These are phyloP conservation scores for Agrocybe praecox DNA, from an alignment of 768 basidiomycete genomes.

Conservation along the genomic window DNA sequence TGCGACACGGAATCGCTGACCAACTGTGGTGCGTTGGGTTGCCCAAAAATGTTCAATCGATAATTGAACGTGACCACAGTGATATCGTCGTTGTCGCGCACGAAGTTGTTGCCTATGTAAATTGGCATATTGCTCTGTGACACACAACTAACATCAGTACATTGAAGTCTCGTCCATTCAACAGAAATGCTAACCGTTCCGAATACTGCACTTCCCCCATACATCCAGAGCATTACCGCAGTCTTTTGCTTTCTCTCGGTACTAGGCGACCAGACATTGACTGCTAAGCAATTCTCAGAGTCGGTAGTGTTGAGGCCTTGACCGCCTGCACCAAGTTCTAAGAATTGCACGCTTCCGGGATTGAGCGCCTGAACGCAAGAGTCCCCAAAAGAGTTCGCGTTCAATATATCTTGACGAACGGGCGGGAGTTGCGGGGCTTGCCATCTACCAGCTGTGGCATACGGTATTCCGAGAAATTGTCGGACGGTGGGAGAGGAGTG, in stretches of 20 bases:
- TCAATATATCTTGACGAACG: constrained; percentile 11
- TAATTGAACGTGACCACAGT: not conserved
- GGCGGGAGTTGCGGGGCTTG: constrained; percentile 26
- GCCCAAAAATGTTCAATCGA: constrained; percentile 41
- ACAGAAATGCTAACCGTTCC: constrained; percentile 29
- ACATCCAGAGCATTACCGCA: constrained; percentile 37
- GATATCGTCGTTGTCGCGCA: not conserved
- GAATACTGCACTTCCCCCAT: constrained; percentile 36
- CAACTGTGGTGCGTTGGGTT: constrained; percentile 41
- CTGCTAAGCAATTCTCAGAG: constrained; percentile 36
- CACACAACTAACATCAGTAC: not conserved
- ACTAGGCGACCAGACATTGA: constrained; percentile 42
- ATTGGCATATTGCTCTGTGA: constrained; percentile 27
- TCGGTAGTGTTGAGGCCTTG: constrained; percentile 25
- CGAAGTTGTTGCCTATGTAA: constrained; percentile 24
- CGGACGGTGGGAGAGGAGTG: constrained; percentile 26
- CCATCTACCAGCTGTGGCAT: constrained; percentile 33
- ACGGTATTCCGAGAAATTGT: constrained; percentile 36
- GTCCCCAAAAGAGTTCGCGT: constrained; percentile 29
- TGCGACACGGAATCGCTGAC: constrained; percentile 21
- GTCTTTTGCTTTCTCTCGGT: constrained; percentile 28
- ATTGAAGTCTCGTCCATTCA: not conserved
- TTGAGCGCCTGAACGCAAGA: constrained; percentile 27
- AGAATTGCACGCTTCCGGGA: constrained; percentile 20
- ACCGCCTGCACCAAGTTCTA: constrained; percentile 20